These are phyloP conservation scores for Hypoxylon sp. DNA, from an alignment of 2,329 filamentous ascomycete genomes.

Conservation along the genomic window DNA sequence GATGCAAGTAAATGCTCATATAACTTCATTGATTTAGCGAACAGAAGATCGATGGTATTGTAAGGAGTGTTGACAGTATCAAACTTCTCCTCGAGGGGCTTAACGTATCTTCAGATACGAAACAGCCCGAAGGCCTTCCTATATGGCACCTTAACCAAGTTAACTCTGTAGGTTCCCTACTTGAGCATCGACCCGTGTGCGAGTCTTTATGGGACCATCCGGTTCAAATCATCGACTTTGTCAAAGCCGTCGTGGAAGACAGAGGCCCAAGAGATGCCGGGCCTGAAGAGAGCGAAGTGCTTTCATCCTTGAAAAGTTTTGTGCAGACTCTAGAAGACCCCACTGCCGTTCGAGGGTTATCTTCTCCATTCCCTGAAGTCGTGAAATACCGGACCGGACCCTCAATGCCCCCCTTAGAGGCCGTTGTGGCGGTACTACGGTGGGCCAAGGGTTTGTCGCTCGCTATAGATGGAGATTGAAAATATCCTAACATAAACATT, in stretches of 20 bases:
- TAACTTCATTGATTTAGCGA: slow-evolving; percentile 49
- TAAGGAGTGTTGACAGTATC: slow-evolving; percentile 30
- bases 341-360: slow-evolving; percentile 8
- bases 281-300: slow-evolving; percentile 28
- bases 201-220: slow-evolving; percentile 54
- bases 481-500: slow-evolving; percentile 1
- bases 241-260: slow-evolving; percentile 48
- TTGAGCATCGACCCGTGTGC: neutral
- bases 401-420: slow-evolving; percentile 52
- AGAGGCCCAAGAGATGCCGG: slow-evolving; percentile 21
- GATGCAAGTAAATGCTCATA: neutral
- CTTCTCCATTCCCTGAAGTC: slow-evolving; percentile 19
- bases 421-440: slow-evolving; percentile 49
- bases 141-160: neutral
- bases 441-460: slow-evolving; percentile 54
- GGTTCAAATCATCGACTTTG: slow-evolving; percentile 54
- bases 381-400: slow-evolving; percentile 25
- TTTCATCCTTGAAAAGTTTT: slow-evolving; percentile 36
- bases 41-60: slow-evolving; percentile 57
- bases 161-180: neutral
- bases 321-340: slow-evolving; percentile 30
- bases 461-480: neutral
- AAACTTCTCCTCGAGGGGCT: slow-evolving; percentile 48
- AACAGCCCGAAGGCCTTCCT: neutral
- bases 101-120: slow-evolving; percentile 1